Conservation (phyloP, 352 stramenopile species). For the Phytophthora pinifolia region DNA sequence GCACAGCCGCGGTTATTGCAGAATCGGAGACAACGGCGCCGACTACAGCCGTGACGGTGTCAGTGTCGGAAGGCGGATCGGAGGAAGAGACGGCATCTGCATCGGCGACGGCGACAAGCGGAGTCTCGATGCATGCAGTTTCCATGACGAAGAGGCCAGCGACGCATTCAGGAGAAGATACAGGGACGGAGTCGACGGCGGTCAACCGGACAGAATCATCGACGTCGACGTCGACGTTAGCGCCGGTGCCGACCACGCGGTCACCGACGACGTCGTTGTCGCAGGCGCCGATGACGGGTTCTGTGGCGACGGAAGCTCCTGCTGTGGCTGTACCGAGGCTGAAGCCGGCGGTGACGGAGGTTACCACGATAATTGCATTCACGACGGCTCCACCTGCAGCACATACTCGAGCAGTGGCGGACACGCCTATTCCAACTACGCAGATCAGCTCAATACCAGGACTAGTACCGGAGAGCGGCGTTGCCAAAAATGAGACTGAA, state of each 20-base stretch:
- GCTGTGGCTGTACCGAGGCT: background rate
- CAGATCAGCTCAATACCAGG: slow-evolving; percentile 4
- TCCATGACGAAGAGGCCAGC: slow-evolving; percentile 12
- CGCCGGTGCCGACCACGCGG: slow-evolving; percentile 5
- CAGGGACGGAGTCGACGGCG: slow-evolving; percentile 9
- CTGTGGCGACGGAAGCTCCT: slow-evolving; percentile 7
- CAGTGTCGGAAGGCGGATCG: background rate
- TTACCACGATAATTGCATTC: background rate
- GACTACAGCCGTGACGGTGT: background rate
- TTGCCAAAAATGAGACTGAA: slow-evolving; percentile 5
- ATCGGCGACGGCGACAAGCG: background rate
- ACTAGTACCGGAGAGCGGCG: background rate
- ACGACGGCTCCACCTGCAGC: slow-evolving; percentile 2
- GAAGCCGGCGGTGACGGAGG: slow-evolving; percentile 4
- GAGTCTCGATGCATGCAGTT: background rate
- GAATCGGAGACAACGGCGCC: background rate
- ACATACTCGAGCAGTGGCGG: background rate
- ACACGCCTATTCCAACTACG: slow-evolving; percentile 4
- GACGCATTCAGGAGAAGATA: slow-evolving; percentile 4
- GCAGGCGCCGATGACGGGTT: background rate
- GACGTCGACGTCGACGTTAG: slow-evolving; percentile 15
- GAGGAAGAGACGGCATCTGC: background rate
- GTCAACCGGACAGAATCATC: slow-evolving; percentile 2
- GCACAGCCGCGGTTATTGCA: background rate
- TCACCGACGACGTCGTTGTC: background rate